Evolutionary conservation across 2,329 filamentous ascomycete species (phyloP).

Genomic region (Leptosphaerulina australis): DNA sequence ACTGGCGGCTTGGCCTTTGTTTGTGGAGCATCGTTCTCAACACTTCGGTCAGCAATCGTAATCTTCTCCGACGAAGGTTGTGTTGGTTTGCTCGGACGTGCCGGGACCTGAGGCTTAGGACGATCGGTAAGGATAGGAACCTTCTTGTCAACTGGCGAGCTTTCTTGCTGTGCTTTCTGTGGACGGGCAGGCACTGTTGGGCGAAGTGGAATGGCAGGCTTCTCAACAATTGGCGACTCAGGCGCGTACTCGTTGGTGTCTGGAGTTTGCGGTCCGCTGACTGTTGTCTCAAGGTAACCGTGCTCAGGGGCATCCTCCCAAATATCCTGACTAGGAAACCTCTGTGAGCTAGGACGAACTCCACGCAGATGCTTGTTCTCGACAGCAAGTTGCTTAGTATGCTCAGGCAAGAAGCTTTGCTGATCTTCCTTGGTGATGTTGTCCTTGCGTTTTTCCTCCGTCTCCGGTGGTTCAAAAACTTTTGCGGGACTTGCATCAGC

Average conservation of each 20-base stretch:
- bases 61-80: conserved; percentile 51
- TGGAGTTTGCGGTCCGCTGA: conserved; percentile 60
- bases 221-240: conserved; percentile 39
- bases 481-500: conserved; percentile 39
- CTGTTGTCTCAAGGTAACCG: conserved; percentile 76
- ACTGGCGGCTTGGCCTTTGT: conserved; percentile 82
- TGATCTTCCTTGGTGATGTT: conserved; percentile 51
- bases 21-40: conserved; percentile 47
- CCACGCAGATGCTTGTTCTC: conserved; percentile 61
- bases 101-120: conserved; percentile 68
- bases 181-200: conserved; percentile 46
- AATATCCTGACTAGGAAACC: conserved; percentile 89
- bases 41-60: conserved; percentile 31
- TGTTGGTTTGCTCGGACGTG: conserved; percentile 61
- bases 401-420: conserved; percentile 52
- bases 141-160: conserved; percentile 59
- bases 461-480: conserved; percentile 55
- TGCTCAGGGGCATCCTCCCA: conserved; percentile 95
- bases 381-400: conserved; percentile 61
- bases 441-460: conserved; percentile 58
- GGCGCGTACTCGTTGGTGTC: conserved; percentile 52
- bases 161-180: conserved; percentile 36
- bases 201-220: conserved; percentile 37
- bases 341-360: conserved; percentile 62
- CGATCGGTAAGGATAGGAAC: conserved; percentile 61